Evolutionary conservation across 805 yeast species (phyloP).

Genomic region (Dipodascus albidus): DNA sequence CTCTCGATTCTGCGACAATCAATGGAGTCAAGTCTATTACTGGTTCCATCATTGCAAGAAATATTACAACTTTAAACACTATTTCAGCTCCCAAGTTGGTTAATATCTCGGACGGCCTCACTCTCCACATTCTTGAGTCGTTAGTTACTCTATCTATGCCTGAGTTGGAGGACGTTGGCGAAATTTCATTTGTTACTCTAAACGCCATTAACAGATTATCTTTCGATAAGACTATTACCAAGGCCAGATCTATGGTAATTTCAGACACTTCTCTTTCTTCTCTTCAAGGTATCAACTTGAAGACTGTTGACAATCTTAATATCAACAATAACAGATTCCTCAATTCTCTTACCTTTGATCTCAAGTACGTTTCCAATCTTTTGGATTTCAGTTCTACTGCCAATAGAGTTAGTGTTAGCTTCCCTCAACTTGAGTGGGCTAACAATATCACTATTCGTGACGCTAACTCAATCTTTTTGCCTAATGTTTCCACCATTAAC

Average conservation of each 20-base stretch:
- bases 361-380: constrained; percentile 61
- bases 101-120: constrained; percentile 61
- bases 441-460: constrained; percentile 80
- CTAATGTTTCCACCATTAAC: constrained; percentile 59
- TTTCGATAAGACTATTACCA: constrained; percentile 58
- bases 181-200: constrained; percentile 63
- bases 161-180: constrained; percentile 66
- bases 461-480: constrained; percentile 60
- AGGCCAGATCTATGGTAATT: constrained; percentile 53
- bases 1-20: constrained; percentile 40
- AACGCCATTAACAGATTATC: constrained; percentile 69
- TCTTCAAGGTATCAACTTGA: constrained; percentile 29
- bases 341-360: constrained; percentile 48
- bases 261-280: constrained; percentile 31
- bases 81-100: constrained; percentile 73
- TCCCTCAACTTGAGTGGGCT: constrained; percentile 60
- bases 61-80: constrained; percentile 49
- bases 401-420: constrained; percentile 47
- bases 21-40: constrained; percentile 65
- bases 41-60: constrained; percentile 61
- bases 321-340: constrained; percentile 86
- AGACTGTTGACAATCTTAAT: constrained; percentile 32
- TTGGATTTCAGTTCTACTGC: constrained; percentile 82
- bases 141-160: constrained; percentile 65
- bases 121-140: constrained; percentile 50